Evolutionary conservation across 1,139 yeast species (phyloP), one percentile per base, ranked within the genome.

Genomic region (Nakaseomyces uthaithaninus): DNA sequence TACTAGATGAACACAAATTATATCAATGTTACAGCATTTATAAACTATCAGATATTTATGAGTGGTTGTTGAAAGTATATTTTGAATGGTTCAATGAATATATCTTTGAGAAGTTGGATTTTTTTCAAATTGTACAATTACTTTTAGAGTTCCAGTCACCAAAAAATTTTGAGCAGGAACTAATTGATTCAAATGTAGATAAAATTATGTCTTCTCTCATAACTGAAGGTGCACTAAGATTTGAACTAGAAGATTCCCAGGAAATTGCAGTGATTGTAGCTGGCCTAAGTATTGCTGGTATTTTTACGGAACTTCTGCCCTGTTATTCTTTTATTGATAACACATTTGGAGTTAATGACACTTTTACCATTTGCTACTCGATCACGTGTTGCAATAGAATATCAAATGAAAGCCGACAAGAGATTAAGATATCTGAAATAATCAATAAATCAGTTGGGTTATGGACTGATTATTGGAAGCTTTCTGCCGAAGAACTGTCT

Each of bases 381-480:
- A 37, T 41, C 17, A 46, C 48, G 41, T 65, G 54, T 60, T 62
- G 52, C 50, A 62, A 51, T 52, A 37, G 52, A 51, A 40, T 58
- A 58, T 45, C 57, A 53, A 41, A 47, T 49, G 38, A 56, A 53
- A 9, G 43, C 46, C 40, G 48, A 48, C 55, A 51, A 46, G 59
- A 51, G 40, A 51, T 48, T 37, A 52, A 49, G 36, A 51, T 53
- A 37, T 58, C 59, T n/a, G 71, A 66, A 30, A 48, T 57, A 8
- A 55, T 55, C 16, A 52, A 57, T 30, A 58, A 55, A 41, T 46
- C 59, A 33, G 46, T 60, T 7, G 67, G 66, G 4, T 81, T 81
- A 51, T 84, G 94, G 94, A 79, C 83, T 0, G 71, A 77, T 10
- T 84, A 77, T 54, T 84, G 93, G 89, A 71, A 75, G 40, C 52